A percentile compares a stretch with the other conserved stretches of the same genome.
Evolutionary conservation across 345 rosid genomes (phyloP).

Genomic region (Salix viminalis): DNA sequence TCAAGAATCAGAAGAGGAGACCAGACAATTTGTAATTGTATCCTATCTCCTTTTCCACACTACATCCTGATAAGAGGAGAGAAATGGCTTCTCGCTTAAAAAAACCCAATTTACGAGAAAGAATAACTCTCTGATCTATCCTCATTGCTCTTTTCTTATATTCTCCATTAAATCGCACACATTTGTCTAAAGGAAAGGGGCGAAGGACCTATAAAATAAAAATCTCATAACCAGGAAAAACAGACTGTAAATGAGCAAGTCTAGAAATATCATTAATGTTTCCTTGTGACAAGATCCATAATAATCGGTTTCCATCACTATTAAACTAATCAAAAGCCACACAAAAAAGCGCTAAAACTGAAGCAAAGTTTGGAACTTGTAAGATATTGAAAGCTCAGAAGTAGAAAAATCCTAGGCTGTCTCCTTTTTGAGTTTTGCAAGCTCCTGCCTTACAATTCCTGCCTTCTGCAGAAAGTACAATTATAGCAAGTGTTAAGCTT

Average conservation of each 20-base stretch:
- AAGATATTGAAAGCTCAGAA: not conserved
- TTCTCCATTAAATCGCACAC: too few relatives aligned
- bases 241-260: not conserved
- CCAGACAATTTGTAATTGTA: too few relatives aligned
- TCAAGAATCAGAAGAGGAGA: too few relatives aligned
- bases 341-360: not conserved
- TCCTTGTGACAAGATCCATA: not conserved
- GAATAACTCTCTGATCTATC: not conserved
- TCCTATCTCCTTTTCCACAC: too few relatives aligned
- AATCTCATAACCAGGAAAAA: not conserved
- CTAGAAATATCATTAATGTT: not conserved
- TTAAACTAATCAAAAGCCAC: not conserved
- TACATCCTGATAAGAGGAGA: not conserved
- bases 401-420: slow-evolving; percentile 2
- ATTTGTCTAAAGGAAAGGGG: too few relatives aligned
- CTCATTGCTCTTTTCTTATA: not conserved
- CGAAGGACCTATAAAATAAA: too few relatives aligned
- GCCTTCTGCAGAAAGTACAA: slow-evolving; percentile 10
- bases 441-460: slow-evolving; percentile 21
- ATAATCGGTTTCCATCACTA: not conserved
- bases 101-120: not conserved
- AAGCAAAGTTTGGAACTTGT: not conserved
- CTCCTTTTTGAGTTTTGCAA: slow-evolving; percentile 17
- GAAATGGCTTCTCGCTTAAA: not conserved
- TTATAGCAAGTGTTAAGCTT: not conserved